Conservation (phyloP, 805 yeast genomes). For the Lachancea waltii region DNA sequence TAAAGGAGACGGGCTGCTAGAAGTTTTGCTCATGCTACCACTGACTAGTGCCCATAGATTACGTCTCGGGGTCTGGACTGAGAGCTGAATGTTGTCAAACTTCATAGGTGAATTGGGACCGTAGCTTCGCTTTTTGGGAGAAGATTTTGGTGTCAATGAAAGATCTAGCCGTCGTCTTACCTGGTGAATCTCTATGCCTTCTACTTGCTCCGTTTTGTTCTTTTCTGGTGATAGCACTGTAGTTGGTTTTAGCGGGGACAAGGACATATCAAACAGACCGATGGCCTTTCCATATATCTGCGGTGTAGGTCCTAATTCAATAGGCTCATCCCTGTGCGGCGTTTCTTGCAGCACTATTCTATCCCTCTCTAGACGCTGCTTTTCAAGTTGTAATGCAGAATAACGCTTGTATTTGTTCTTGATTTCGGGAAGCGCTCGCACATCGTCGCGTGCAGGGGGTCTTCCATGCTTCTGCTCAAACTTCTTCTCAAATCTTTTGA, state of each 20-base stretch:
- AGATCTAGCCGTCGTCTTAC: constrained; percentile 19
- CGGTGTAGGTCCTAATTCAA: constrained; percentile 79
- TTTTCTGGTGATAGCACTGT: constrained; percentile 4
- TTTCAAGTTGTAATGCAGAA: constrained; percentile 21
- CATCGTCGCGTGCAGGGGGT: constrained; percentile 44
- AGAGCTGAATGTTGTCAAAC: constrained; percentile 32
- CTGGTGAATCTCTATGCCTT: neutral
- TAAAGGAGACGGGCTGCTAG: constrained; percentile 28
- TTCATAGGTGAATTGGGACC: constrained; percentile 29
- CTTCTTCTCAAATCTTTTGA: constrained; percentile 51
- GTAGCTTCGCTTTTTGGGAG: constrained; percentile 18
- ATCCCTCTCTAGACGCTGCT: constrained; percentile 11
- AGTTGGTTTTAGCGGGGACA: constrained; percentile 22
- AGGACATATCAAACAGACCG: constrained; percentile 57
- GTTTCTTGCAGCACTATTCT: constrained; percentile 7
- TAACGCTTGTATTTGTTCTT: constrained; percentile 32
- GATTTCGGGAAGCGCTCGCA: constrained; percentile 36
- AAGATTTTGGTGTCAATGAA: constrained; percentile 16
- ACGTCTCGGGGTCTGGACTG: constrained; percentile 21
- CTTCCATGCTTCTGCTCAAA: constrained; percentile 37
- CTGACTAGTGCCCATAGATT: neutral
- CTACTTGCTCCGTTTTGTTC: neutral
- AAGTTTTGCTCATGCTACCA: constrained; percentile 1
- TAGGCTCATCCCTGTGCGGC: constrained; percentile 10
- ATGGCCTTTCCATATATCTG: constrained; percentile 72